Conservation (phyloP, 352 stramenopile species). For the Phytophthora megakarya region DNA sequence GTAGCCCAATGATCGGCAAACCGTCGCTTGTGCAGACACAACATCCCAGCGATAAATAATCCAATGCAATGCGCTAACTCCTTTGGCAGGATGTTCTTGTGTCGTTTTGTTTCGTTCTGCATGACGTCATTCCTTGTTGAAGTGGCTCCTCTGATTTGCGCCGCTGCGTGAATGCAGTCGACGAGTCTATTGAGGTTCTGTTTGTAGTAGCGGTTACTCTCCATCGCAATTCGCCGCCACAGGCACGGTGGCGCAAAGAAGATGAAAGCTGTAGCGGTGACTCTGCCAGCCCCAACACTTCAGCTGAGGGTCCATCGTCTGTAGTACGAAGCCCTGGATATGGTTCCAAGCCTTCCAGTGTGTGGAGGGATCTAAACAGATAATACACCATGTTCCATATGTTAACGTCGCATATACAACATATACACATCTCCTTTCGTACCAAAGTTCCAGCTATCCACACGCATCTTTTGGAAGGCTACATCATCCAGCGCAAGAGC, state of each 20-base stretch:
- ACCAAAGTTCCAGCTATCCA: conserved; percentile 15
- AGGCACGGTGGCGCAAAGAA: conserved; percentile 13
- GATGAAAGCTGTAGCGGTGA: conserved; percentile 17
- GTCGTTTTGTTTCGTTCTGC: conserved; percentile 1
- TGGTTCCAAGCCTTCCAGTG: background rate
- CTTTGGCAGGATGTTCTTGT: conserved; percentile 14
- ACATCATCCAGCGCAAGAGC: conserved; percentile 6
- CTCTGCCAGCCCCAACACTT: background rate
- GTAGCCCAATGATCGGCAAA: conserved; percentile 13
- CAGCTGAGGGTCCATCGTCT: background rate
- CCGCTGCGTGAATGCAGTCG: conserved; percentile 1
- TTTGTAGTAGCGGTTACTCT: conserved; percentile 23
- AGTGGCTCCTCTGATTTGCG: background rate
- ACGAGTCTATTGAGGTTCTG: conserved; percentile 10
- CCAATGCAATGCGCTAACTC: conserved; percentile 21
- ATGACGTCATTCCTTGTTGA: background rate
- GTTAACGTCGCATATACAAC: conserved; percentile 8
- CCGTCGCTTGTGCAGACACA: conserved; percentile 6
- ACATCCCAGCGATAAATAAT: conserved; percentile 12
- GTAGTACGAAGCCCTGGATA: background rate
- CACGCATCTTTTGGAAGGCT: conserved; percentile 6
- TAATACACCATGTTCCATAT: conserved; percentile 12
- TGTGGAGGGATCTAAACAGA: background rate
- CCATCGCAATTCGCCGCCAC: conserved; percentile 3
- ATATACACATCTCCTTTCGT: background rate